Evolutionary conservation across 805 yeast species (phyloP), one percentile per base, ranked within the genome.

Genomic region (Debaryomyces maramus): DNA sequence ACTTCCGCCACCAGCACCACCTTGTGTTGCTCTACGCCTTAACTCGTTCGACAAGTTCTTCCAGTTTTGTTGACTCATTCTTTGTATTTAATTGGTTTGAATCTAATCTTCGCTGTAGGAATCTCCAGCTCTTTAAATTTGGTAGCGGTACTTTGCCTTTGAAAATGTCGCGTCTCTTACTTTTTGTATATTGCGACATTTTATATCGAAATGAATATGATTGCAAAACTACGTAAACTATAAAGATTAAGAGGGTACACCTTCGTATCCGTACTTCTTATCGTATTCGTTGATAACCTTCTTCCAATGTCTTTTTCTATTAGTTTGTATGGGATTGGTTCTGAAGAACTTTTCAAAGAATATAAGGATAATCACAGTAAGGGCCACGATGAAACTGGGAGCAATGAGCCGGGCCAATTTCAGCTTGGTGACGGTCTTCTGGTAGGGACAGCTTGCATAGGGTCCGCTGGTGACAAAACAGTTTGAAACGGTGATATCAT

Each of bases 391-490:
- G 7, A 78, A 65, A n/a, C 83, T 79, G 0, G 95, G 89, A 0
- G 84, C 75, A 16, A 88, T 63, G 74, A 83, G 74, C 22, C 75
- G 70, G 0, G 78, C 77, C 46, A 87, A 82, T 36, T 77, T 77
- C 37, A 79, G 69, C 22, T 67, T 65, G 4, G 82, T 69, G 7
- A 80, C 70, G 1, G 74, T 72, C 33, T 67, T 67, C 41, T 76
- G 78, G 56, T 89, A 89, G 0, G 97, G 97, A 56, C 98, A 90
- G 22, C 65, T 55, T 0, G 91, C 83, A 45, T 77, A 71, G 0
- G 88, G 78, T 0, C 96, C 96, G 1, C 96, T 96, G 9, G 77
- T 60, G 4, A 89, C 89, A 90, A 93, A 91, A 55, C 98, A 90
- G 39, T 80, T 76, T 3, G 73, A 63, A 15, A 81, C 80, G 1